Base-by-base conservation (phyloP, 805 yeast species). In the Suhomyces pyralidae region DNA sequence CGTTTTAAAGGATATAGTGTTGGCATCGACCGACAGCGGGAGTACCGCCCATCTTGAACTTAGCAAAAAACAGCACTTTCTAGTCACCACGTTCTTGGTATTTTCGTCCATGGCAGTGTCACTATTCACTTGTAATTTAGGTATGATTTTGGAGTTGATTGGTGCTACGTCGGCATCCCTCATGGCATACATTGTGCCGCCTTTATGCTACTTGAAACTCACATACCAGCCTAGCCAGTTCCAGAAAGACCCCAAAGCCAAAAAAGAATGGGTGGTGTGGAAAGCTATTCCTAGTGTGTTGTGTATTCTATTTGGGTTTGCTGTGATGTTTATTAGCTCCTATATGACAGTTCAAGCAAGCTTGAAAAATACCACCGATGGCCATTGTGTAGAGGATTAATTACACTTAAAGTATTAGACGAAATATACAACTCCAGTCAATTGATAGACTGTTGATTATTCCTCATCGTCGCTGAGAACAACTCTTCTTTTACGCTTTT, bases 151-250 rank as follows among this genome's bases (percentile, higher is more conserved):
- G 40, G 97, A 93, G 64, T 76, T 92, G 3, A 91, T 90, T 30
- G 98, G 98, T 1, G 92, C 97, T 0, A 87, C 96, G 0, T 87
- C 96, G 0, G 97, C 97, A 0, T 90, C 96, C 17, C 74, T 88
- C 38, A 85, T 93, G 86, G 97, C 98, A 0, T 92, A 89, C 65
- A 90, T 92, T 20, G 71, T 92, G 15, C 98, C 98, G 0, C 97
- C 97, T 3, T 66, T 86, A 65, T 92, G 97, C 61, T 88, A 80
- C 61, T 67, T 90, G 55, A 83, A 85, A 56, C 78, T 92, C 61
- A 81, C 90, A 0, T 52, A 72, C 74, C 68, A 66, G 38, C 57
- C 71, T 63, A 50, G 70, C 60, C 55, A 82, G 76, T 46, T 17
- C 15, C 22, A 19, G 3, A 59, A 56, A 73, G 42, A 52, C n/a